A percentile compares a stretch with the other conserved stretches of the same genome.
Evolutionary conservation across 208 protist species (phyloP).

Genomic region (Strigomonas culicis): DNA sequence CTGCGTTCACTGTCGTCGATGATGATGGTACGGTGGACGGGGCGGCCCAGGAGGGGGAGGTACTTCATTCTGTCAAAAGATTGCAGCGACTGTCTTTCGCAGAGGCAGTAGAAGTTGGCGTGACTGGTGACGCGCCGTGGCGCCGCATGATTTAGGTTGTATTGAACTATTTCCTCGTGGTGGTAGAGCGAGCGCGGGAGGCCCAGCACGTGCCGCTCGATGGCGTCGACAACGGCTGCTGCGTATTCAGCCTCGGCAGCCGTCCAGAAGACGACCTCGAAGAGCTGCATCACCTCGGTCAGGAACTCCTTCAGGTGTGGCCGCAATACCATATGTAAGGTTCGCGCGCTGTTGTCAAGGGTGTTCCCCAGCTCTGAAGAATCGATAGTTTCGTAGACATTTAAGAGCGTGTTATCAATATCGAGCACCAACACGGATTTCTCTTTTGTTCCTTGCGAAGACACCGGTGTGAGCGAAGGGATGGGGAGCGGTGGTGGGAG

Average conservation of each 20-base stretch:
- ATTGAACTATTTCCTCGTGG: conserved; percentile 38
- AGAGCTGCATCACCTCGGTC: conserved; percentile 61
- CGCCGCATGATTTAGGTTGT: conserved; percentile 13
- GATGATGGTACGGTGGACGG: conserved; percentile 59
- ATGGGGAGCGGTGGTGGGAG: conserved; percentile 46
- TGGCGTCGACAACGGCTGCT: conserved; percentile 59
- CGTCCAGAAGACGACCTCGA: conserved; percentile 89
- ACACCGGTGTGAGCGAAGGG: too few species aligned
- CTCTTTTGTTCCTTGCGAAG: conserved; percentile 10
- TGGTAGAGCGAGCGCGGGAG: conserved; percentile 72
- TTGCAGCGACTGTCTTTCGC: conserved; percentile 75
- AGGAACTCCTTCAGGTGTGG: conserved; percentile 78
- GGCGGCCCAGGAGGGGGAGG: conserved; percentile 79
- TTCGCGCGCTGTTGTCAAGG: conserved; percentile 16
- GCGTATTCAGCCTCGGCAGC: conserved; percentile 83
- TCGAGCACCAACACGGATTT: conserved; percentile 85
- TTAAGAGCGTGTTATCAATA: conserved; percentile 77
- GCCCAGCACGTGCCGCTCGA: conserved; percentile 77
- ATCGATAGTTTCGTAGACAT: conserved; percentile 31
- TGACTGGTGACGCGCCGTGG: conserved; percentile 24
- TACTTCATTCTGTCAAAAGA: conserved; percentile 84
- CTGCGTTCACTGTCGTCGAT: conserved; percentile 88
- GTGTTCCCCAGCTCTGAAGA: not conserved
- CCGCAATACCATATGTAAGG: conserved; percentile 53
- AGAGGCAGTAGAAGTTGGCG: conserved; percentile 84